phyloP scores from a whole-genome alignment of 2,329 filamentous ascomycete genomes.

The Fusarium humuli region DNA sequence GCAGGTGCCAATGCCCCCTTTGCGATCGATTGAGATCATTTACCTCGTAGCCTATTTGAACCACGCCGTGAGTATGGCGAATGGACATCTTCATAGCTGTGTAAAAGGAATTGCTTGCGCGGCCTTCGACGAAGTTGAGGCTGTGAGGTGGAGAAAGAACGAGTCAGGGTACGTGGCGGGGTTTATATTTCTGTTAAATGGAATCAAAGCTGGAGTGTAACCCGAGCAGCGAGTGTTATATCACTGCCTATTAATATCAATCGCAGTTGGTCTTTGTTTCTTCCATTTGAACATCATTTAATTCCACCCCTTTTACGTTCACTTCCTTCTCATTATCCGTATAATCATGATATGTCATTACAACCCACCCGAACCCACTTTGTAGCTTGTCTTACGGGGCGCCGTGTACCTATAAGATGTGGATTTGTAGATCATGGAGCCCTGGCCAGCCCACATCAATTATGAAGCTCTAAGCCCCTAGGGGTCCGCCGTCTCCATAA shows the following conservation, averaged over 20 bases:
- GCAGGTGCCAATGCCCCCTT: too few relatives aligned
- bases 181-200: background rate
- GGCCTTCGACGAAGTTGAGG: background rate
- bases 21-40: background rate
- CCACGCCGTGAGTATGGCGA: too few relatives aligned
- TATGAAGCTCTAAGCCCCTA: background rate
- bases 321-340: background rate
- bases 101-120: background rate
- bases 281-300: too few relatives aligned
- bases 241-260: too few relatives aligned
- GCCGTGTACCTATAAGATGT: background rate
- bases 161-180: background rate
- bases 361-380: background rate
- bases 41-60: background rate
- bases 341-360: background rate
- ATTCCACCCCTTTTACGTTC: background rate
- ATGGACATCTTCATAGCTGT: background rate
- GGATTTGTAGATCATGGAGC: background rate
- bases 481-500: rapidly evolving
- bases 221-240: rapidly evolving
- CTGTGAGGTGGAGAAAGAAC: background rate
- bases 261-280: background rate
- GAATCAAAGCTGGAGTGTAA: background rate
- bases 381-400: rapidly evolving
- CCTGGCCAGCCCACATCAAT: background rate